Conservation (phyloP, 2,329 filamentous ascomycete genomes). For the Fusarium austroafricanum region DNA sequence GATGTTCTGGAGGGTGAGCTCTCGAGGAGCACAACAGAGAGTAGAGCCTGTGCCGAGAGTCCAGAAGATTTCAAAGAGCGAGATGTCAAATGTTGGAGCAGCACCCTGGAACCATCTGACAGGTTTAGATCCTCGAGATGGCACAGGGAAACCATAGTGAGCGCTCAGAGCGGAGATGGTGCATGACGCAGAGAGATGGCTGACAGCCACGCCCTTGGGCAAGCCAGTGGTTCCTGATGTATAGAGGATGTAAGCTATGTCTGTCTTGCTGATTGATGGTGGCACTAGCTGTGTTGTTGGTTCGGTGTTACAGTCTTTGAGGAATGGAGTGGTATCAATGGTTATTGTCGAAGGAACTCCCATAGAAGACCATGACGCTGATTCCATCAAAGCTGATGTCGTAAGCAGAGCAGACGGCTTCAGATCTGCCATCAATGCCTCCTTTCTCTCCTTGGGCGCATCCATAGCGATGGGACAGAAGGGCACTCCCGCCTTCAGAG, state of each 20-base stretch:
- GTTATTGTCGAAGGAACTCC: rapidly evolving
- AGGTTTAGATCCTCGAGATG: not conserved
- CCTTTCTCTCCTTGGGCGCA: conserved; percentile 3
- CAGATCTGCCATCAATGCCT: conserved; percentile 9
- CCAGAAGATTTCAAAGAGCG: conserved; percentile 27
- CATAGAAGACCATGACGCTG: rapidly evolving
- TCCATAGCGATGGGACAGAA: conserved; percentile 22
- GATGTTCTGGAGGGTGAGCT: conserved; percentile 13
- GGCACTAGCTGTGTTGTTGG: not conserved
- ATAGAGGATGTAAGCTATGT: conserved; percentile 11
- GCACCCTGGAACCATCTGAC: conserved; percentile 28
- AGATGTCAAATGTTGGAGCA: conserved; percentile 25
- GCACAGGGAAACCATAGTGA: conserved; percentile 5
- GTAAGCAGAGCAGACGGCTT: not conserved
- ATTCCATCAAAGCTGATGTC: rapidly evolving
- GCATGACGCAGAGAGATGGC: conserved; percentile 17
- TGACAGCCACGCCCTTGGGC: conserved; percentile 23
- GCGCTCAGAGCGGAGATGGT: conserved; percentile 5
- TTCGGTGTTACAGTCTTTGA: not conserved
- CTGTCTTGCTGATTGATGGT: not conserved
- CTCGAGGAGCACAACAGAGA: conserved; percentile 18
- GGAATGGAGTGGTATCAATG: not conserved
- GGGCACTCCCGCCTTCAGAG: conserved; percentile 8
- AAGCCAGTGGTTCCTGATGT: conserved; percentile 22
- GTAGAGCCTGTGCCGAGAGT: conserved; percentile 19